phyloP scores from a whole-genome alignment of 192 early-diverging fungal genomes.

The Diversispora eburnea region DNA sequence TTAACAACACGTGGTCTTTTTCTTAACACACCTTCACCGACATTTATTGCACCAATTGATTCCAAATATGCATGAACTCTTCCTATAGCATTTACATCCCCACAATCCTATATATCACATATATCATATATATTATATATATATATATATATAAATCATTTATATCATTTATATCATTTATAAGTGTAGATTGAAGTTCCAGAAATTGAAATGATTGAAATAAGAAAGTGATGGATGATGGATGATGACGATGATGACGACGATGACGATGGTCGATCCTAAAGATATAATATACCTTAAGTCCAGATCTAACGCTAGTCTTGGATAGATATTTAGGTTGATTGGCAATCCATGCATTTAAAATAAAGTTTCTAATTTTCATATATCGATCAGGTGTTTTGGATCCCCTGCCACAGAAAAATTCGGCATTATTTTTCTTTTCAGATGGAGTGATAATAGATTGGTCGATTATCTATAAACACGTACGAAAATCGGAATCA shows the following conservation, averaged over 20 bases:
- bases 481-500: background rate
- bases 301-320: constrained; percentile 65
- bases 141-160: too few species aligned
- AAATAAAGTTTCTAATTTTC: constrained; percentile 82
- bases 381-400: constrained; percentile 90
- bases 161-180: too few species aligned
- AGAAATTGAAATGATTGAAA: constrained; percentile 1
- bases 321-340: constrained; percentile 80
- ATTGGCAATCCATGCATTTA: constrained; percentile 68
- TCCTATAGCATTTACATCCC: constrained; percentile 91
- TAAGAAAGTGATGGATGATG: too few species aligned
- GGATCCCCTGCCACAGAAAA: constrained; percentile 60
- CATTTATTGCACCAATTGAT: constrained; percentile 72
- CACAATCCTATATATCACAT: constrained; percentile 54
- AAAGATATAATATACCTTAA: constrained; percentile 47
- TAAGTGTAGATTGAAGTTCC: too few species aligned
- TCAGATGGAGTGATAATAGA: constrained; percentile 48
- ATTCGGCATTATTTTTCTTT: constrained; percentile 53
- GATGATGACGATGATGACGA: too few species aligned
- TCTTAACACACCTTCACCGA: constrained; percentile 39
- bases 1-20: background rate
- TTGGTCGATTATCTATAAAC: constrained; percentile 40
- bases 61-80: constrained; percentile 86
- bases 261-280: too few species aligned
- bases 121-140: constrained; percentile 14